phyloP scores from a whole-genome alignment of 345 rosid genomes.

The Sisymbrium altissimum region DNA sequence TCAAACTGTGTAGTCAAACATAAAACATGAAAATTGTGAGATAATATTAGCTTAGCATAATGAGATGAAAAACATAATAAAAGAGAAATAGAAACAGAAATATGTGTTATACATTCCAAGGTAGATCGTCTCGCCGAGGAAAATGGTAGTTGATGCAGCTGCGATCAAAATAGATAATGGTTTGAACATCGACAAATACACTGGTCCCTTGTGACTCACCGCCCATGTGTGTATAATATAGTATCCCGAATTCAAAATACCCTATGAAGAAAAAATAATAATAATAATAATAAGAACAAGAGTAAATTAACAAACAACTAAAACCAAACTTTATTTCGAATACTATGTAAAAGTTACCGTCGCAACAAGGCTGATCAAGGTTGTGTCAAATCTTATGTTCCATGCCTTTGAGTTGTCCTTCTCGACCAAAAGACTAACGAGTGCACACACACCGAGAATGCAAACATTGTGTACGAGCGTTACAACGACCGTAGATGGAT shows the following conservation, averaged over 20 bases:
- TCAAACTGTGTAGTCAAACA: constrained; percentile 41
- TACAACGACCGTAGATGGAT: constrained; percentile 75
- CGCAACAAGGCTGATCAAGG: constrained; percentile 41
- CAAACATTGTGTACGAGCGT: constrained; percentile 61
- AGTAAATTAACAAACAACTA: neutral
- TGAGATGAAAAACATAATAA: neutral
- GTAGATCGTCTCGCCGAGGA: constrained; percentile 39
- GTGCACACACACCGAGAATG: constrained; percentile 48
- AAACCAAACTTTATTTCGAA: neutral
- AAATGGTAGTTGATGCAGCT: constrained; percentile 33
- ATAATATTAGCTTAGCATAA: neutral
- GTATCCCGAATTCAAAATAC: constrained; percentile 44
- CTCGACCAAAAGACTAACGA: constrained; percentile 51
- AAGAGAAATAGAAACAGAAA: neutral
- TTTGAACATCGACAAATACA: constrained; percentile 42
- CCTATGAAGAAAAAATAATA: constrained; percentile 36
- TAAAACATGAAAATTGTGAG: neutral
- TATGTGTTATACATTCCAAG: constrained; percentile 30
- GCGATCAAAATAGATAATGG: constrained; percentile 42
- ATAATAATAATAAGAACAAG: neutral
- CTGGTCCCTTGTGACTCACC: constrained; percentile 41
- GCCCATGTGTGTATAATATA: constrained; percentile 33
- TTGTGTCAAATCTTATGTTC: constrained; percentile 46
- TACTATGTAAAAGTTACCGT: constrained; percentile 16
- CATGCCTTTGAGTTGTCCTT: constrained; percentile 52